Evolutionary conservation across 2,329 filamentous ascomycete genomes (phyloP).

Genomic region (Xylariales sp.): DNA sequence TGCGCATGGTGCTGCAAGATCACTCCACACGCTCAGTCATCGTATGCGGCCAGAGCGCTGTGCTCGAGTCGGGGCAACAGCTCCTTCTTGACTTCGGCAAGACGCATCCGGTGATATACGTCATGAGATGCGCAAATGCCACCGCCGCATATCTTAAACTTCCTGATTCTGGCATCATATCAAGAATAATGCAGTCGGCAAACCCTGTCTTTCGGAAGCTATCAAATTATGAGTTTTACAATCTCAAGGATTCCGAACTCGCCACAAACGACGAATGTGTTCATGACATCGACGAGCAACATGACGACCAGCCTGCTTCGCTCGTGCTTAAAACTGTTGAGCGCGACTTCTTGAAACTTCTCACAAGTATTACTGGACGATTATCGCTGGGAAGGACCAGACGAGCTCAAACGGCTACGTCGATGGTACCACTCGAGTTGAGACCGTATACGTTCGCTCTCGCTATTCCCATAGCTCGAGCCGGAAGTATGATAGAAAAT

Average conservation of each 20-base stretch:
- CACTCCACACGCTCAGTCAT: not conserved
- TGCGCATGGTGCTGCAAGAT: not conserved
- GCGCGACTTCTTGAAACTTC: not conserved
- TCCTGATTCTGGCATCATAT: not conserved
- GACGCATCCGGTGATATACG: conserved; percentile 1
- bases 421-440: not conserved
- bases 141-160: not conserved
- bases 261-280: not conserved
- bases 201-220: not conserved
- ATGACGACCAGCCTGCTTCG: not conserved
- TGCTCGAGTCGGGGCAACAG: not conserved
- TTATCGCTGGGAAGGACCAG: not conserved
- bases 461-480: not conserved
- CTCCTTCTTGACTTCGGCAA: not conserved
- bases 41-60: not conserved
- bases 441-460: conserved; percentile 1
- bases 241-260: not conserved
- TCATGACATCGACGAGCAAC: not conserved
- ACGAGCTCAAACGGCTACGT: not conserved
- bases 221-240: conserved; percentile 3
- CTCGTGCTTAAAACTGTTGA: not conserved
- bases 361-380: too few species aligned
- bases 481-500: not conserved
- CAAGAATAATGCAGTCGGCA: not conserved
- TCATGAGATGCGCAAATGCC: not conserved